phyloP scores from a whole-genome alignment of 345 rosid genomes.

The Punica granatum region DNA sequence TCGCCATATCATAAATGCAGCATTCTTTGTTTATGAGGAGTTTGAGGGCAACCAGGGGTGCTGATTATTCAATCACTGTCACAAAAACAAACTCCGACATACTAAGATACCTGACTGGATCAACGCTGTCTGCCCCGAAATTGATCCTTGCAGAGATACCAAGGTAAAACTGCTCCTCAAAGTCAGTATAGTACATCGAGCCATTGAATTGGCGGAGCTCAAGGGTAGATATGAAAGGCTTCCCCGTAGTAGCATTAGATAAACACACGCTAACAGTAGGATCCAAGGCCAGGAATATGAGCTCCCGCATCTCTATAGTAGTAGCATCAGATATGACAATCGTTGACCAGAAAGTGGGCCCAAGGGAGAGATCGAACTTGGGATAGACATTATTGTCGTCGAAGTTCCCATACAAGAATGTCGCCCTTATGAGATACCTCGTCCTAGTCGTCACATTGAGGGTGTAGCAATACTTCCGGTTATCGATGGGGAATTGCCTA shows the following conservation, averaged over 20 bases:
- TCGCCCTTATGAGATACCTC: conserved; percentile 84
- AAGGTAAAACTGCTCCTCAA: conserved; percentile 63
- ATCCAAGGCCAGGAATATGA: conserved; percentile 74
- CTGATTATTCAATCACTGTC: neutral
- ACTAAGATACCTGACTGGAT: conserved; percentile 58
- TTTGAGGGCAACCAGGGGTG: neutral
- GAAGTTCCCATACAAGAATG: conserved; percentile 89
- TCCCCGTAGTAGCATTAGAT: conserved; percentile 95
- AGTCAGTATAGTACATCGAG: conserved; percentile 57
- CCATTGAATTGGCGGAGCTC: conserved; percentile 97
- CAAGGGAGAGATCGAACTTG: conserved; percentile 81
- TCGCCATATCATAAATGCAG: neutral
- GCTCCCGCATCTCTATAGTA: conserved; percentile 61
- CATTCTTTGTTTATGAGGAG: neutral
- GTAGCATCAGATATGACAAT: conserved; percentile 73
- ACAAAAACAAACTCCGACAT: neutral
- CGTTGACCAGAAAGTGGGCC: conserved; percentile 88
- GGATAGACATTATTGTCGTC: conserved; percentile 89
- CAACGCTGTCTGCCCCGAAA: conserved; percentile 85
- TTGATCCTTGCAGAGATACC: conserved; percentile 84
- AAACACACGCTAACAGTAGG: conserved; percentile 71
- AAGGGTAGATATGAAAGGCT: conserved; percentile 95
- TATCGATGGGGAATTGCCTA: conserved; percentile 90
- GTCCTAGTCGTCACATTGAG: conserved; percentile 63
- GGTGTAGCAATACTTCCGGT: conserved; percentile 82